A percentile compares a stretch with the other conserved stretches of the same genome.
Evolutionary conservation across 768 basidiomycete species (phyloP).

Genomic region (Lentinula sp.): DNA sequence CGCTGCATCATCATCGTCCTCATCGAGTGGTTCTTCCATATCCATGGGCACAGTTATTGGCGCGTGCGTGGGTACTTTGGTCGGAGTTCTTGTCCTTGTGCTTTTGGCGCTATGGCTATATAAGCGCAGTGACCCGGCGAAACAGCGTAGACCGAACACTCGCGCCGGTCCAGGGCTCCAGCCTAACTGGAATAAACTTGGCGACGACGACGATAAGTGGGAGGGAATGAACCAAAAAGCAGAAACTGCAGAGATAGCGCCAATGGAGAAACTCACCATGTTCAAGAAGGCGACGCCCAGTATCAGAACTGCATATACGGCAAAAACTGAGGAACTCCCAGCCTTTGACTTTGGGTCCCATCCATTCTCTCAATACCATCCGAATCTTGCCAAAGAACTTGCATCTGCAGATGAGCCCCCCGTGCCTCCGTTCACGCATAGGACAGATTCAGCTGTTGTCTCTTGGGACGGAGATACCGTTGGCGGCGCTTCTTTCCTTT

Average conservation of each 20-base stretch:
- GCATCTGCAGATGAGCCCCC: conserved; percentile 30
- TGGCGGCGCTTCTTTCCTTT: conserved; percentile 43
- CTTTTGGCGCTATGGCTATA: conserved; percentile 50
- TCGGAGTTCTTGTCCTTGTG: conserved; percentile 43
- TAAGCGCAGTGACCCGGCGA: conserved; percentile 37
- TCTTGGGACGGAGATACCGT: conserved; percentile 54
- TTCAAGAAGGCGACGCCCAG: conserved; percentile 58
- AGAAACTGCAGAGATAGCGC: conserved; percentile 32
- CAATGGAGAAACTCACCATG: conserved; percentile 61
- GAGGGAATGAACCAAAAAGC: conserved; percentile 31
- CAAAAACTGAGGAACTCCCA: conserved; percentile 34
- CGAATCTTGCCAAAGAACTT: conserved; percentile 46
- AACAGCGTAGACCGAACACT: conserved; percentile 36
- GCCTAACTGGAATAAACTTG: conserved; percentile 49
- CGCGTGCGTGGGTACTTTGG: conserved; percentile 57
- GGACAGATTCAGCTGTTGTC: conserved; percentile 33
- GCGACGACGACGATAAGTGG: conserved; percentile 43
- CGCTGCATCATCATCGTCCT: conserved; percentile 10
- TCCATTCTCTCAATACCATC: conserved; percentile 57
- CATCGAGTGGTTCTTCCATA: conserved; percentile 25
- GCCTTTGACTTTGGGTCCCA: conserved; percentile 30
- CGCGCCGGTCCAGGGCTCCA: conserved; percentile 24
- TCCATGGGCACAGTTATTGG: conserved; percentile 53
- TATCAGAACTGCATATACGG: conserved; percentile 45
- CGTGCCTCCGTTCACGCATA: conserved; percentile 37